Conservation (phyloP, 305 asterid species). For the Plantago lanceolata region DNA sequence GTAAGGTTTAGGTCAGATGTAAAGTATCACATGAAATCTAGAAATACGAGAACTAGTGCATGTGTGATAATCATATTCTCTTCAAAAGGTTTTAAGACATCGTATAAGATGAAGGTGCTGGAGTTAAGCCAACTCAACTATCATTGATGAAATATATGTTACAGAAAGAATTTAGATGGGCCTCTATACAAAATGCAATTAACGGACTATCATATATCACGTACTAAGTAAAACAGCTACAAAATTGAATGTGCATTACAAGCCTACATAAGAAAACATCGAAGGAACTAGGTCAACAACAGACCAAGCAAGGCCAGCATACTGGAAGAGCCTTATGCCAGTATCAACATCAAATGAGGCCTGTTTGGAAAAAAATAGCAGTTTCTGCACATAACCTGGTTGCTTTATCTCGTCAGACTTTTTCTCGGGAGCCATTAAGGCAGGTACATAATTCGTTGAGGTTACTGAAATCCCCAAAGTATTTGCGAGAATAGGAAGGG, state of each 20-base stretch:
- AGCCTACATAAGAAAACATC: constrained; percentile 50
- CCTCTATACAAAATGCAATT: constrained; percentile 2
- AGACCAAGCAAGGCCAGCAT: constrained; percentile 91
- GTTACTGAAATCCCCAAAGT: constrained; percentile 74
- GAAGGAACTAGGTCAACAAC: constrained; percentile 94
- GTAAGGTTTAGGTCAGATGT: neutral
- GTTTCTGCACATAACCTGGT: constrained; percentile 58
- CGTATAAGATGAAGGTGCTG: neutral
- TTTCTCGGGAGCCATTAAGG: constrained; percentile 46
- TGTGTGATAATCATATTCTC: neutral
- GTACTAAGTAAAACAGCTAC: neutral
- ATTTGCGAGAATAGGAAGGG: constrained; percentile 75
- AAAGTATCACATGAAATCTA: neutral
- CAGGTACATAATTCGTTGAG: constrained; percentile 70
- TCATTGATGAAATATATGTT: neutral
- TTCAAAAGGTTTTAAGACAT: constrained; percentile 7
- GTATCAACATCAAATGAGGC: constrained; percentile 78
- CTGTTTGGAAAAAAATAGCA: constrained; percentile 56
- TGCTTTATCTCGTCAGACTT: constrained; percentile 51
- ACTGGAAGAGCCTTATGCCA: constrained; percentile 89
- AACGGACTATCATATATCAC: constrained; percentile 1
- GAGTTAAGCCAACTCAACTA: constrained; percentile 1
- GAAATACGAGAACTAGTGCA: neutral
- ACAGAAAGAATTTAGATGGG: constrained; percentile 3
- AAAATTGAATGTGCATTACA: constrained; percentile 35